phyloP scores from a whole-genome alignment of 2,329 filamentous ascomycete species.

The Aspergillus chevalieri region DNA sequence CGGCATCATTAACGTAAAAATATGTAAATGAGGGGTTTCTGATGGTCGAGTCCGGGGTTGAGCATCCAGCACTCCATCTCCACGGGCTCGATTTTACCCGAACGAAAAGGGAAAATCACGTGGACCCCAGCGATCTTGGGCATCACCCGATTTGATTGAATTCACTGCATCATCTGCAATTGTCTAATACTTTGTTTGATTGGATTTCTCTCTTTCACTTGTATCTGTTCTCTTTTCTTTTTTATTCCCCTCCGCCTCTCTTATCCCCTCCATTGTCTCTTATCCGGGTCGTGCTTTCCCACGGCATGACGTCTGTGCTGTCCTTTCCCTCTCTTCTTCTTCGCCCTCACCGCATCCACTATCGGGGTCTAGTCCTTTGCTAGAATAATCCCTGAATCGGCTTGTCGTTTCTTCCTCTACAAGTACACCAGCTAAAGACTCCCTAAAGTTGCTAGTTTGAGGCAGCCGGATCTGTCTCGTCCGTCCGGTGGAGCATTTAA shows the following conservation, averaged over 20 bases:
- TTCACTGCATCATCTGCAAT: background rate
- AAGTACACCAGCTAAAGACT: background rate
- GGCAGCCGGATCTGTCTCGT: slow-evolving; percentile 17
- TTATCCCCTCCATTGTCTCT: background rate
- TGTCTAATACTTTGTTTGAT: too few relatives aligned
- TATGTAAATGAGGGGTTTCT: too few relatives aligned
- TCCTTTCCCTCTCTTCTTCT: slow-evolving; percentile 1
- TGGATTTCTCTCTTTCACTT: too few relatives aligned
- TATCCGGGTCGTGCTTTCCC: slow-evolving; percentile 8
- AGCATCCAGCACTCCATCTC: too few relatives aligned
- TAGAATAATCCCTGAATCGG: slow-evolving; percentile 1
- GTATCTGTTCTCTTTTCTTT: background rate
- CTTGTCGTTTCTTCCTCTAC: background rate
- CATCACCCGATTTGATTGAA: background rate
- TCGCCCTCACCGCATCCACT: slow-evolving; percentile 19
- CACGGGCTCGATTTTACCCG: background rate
- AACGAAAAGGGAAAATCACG: background rate
- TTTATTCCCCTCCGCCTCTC: background rate
- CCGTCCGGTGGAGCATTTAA: background rate
- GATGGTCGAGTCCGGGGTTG: too few relatives aligned
- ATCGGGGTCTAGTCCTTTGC: slow-evolving; percentile 6
- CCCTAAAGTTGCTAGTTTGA: slow-evolving; percentile 5
- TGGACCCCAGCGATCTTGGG: background rate
- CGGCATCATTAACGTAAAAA: too few relatives aligned
- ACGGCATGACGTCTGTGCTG: slow-evolving; percentile 18